Base-by-base conservation (phyloP, 192 early-diverging fungal genomes). In the Backusella parvicylindrica region DNA sequence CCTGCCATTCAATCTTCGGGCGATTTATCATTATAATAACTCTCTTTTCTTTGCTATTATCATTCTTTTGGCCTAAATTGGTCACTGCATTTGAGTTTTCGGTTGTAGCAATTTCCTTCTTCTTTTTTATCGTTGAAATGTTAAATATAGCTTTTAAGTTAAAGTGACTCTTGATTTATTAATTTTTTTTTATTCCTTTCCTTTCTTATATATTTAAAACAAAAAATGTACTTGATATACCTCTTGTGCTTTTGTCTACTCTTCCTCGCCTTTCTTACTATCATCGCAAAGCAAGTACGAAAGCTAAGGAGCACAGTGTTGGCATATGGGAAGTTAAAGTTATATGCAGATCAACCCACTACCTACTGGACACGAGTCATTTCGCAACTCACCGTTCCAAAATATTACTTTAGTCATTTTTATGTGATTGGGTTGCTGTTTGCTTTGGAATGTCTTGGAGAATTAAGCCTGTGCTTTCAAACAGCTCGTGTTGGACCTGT, bases 361-460 rank as follows among this genome's bases (percentile, higher is more conserved):
- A 76, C 78, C 2, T 16, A 28, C 1, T 33, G 41, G 35, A 41
- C 77, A 28, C 7, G 12, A 4, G 38, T 47, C 30, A n/a, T 83
- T 13, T 28, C 64, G 0, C 30, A 23, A 26, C 41, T 70, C 40
- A 83, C 75, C 8, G 86, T 89, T 1, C 84, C 86, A 18, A 89
- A 89, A 65, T 16, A 56, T 9, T 89, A 80, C 74, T 89, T 89
- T 77, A 65, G 73, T 2, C 85, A 89, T 65, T 89, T 87, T 75
- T 89, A 89, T 69, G 64, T 84, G 3, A 67, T 80, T 37, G 86
- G 84, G 23, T 32, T 72, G 74, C 9, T 84, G 60, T 79, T 81
- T 74, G 71, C 23, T 30, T 35, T 85, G 49, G 43, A 37, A 74
- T 47, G 70, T 72, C 3, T 26, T 64, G 3, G 76, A 71, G 64